Evolutionary conservation across 495 filamentous ascomycete species (phyloP).

Genomic region (Xylaria sp.): DNA sequence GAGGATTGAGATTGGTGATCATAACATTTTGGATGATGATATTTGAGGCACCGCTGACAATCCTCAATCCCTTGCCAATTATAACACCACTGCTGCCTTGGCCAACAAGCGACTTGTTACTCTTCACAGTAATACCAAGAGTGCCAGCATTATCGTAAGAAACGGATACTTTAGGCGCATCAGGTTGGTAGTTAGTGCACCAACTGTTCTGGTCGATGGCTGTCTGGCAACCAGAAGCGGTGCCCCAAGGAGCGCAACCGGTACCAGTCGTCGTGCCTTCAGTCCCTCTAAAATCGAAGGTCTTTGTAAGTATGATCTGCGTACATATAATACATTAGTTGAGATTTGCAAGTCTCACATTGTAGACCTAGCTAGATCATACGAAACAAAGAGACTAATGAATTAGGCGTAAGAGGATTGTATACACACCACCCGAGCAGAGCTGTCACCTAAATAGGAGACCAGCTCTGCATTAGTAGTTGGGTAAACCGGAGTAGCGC

Average conservation of each 20-base stretch:
- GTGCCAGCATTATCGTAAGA: slow-evolving; percentile 48
- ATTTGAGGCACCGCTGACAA: slow-evolving; percentile 45
- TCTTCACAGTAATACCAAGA: slow-evolving; percentile 41
- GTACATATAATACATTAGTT: too few relatives aligned
- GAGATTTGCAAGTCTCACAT: too few relatives aligned
- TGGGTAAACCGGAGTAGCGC: slow-evolving; percentile 52
- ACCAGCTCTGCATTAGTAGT: slow-evolving; percentile 48
- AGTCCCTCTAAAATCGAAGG: slow-evolving; percentile 54
- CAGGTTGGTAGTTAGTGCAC: slow-evolving; percentile 44
- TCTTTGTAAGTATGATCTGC: slow-evolving; percentile 58
- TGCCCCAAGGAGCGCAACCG: slow-evolving; percentile 58
- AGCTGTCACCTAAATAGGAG: slow-evolving; percentile 47
- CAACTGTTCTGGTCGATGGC: slow-evolving; percentile 61
- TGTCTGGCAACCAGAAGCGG: slow-evolving; percentile 50
- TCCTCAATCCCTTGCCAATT: slow-evolving; percentile 45
- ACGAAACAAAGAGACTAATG: too few relatives aligned
- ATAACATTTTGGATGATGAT: slow-evolving; percentile 47
- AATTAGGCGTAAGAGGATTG: too few relatives aligned
- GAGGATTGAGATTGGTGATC: slow-evolving; percentile 44
- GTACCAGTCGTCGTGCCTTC: slow-evolving; percentile 50
- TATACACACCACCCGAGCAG: slow-evolving; percentile 53
- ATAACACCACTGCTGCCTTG: slow-evolving; percentile 46
- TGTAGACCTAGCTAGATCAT: too few relatives aligned
- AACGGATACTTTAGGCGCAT: slow-evolving; percentile 40
- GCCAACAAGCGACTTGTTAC: slow-evolving; percentile 47